phyloP scores from a whole-genome alignment of 257 asterid genomes.

The Fraxinus cuspidata region DNA sequence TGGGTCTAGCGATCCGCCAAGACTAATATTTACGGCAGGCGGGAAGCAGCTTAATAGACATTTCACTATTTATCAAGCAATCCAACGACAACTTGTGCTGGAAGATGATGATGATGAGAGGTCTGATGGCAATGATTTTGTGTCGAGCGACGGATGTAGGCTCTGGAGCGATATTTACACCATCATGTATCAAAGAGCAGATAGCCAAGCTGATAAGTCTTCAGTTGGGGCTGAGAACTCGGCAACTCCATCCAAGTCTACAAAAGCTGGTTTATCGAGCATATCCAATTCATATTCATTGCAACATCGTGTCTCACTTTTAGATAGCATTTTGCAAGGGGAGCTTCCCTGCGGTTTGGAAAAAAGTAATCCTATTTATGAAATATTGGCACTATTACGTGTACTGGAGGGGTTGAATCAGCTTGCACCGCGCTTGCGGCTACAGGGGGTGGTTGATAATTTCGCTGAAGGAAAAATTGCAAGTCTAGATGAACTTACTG shows the following conservation, averaged over 20 bases:
- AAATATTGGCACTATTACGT: conserved; percentile 83
- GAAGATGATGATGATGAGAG: conserved; percentile 87
- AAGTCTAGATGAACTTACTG: conserved; percentile 50
- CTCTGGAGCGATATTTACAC: conserved; percentile 89
- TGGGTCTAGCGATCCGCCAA: conserved; percentile 63
- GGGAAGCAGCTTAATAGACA: conserved; percentile 84
- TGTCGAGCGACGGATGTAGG: conserved; percentile 85
- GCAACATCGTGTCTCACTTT: conserved; percentile 55
- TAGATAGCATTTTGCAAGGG: conserved; percentile 94
- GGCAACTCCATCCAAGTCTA: conserved; percentile 55
- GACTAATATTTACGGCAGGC: conserved; percentile 71
- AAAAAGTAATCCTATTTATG: conserved; percentile 81
- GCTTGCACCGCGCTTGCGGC: conserved; percentile 80
- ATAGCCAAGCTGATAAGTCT: conserved; percentile 60
- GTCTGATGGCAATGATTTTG: conserved; percentile 68
- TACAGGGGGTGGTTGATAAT: conserved; percentile 56
- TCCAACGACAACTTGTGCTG: conserved; percentile 80
- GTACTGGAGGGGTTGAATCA: conserved; percentile 93
- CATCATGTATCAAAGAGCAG: conserved; percentile 80
- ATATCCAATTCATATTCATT: conserved; percentile 46
- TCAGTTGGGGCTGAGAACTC: conserved; percentile 56
- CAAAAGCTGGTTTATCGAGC: conserved; percentile 60
- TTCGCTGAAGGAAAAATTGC: conserved; percentile 75
- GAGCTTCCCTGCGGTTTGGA: conserved; percentile 94
- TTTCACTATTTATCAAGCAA: conserved; percentile 88